Evolutionary conservation across 75 land plant genomes (phyloP).

Genomic region (Chamaecyparis obtusa): DNA sequence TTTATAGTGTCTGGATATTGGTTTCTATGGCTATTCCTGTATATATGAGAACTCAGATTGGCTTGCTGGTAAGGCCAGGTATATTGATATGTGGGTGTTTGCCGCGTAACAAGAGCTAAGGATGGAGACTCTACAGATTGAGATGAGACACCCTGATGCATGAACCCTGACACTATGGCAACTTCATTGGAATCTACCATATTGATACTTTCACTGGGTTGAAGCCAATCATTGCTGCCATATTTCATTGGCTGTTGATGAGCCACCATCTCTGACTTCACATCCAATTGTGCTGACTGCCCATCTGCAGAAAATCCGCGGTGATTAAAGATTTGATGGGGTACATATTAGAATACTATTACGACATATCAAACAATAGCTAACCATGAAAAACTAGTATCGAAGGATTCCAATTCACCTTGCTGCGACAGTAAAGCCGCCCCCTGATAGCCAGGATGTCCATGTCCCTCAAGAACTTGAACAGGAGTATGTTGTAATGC

Average conservation of each 20-base stretch:
- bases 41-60: background rate
- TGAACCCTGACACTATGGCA: conserved; percentile 1
- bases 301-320: conserved; percentile 2
- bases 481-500: background rate
- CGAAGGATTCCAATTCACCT: background rate
- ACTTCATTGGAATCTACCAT: background rate
- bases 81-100: background rate
- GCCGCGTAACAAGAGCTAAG: conserved; percentile 1
- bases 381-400: background rate
- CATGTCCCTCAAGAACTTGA: background rate
- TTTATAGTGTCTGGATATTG: background rate
- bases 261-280: conserved; percentile 1
- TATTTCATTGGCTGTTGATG: conserved; percentile 2
- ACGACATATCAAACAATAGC: conserved; percentile 5
- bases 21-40: background rate
- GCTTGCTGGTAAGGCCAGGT: background rate
- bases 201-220: background rate
- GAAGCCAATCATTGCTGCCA: background rate
- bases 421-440: background rate
- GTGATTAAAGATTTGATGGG: background rate
- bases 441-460: background rate
- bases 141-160: background rate
- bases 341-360: conserved; percentile 15
- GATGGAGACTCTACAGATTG: conserved; percentile 4
- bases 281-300: background rate